Evolutionary conservation across 2,329 filamentous ascomycete species (phyloP), one percentile per base, ranked within the genome.

Genomic region (Penicillium decumbens): DNA sequence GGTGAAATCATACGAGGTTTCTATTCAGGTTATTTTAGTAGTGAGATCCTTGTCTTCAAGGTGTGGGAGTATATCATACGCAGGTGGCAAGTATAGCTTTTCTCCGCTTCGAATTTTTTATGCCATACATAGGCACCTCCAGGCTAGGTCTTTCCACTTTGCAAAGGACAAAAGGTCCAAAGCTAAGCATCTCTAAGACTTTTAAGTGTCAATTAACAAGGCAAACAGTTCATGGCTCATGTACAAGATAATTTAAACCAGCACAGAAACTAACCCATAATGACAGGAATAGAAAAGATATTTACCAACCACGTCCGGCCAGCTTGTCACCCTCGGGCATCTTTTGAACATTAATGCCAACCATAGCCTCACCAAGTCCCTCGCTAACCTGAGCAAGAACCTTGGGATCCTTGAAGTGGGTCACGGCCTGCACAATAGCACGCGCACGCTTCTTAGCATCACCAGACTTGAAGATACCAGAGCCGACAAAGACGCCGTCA

Each of bases 401-500:
- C 77, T 88, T 85, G 33, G 90, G 76, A 67, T 97, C 90, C 61
- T 83, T 85, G 77, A 80, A 97, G 75, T 97, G 89, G 6, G 92
- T 95, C 1, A 89, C 89, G 24, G 93, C 93, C 67, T 91, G 86
- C 45, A 98, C 93, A 64, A 98, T 97, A 32, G 93, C 93, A 77
- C 85, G 89, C 12, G 93, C 93, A 53, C 93, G 79, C 83, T 92
- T 89, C 39, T 85, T 83, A 20, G 93, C 88, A 72, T 97, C 86
- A 15, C 92, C 92, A 4, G 84, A 89, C 82, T 97, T 97, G 82
- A 98, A 98, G 72, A 97, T 97, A 25, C 93, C 93, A 50, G 84
- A 90, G 25, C 93, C 93, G 30, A 98, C 93, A 68, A 98, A 98
- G 30, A 98, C 93, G 50, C 93, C 93, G 66, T 98, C 93, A 67